These are phyloP conservation scores for Artemisia annua DNA, from an alignment of 129 eudicot species.

Conservation along the genomic window DNA sequence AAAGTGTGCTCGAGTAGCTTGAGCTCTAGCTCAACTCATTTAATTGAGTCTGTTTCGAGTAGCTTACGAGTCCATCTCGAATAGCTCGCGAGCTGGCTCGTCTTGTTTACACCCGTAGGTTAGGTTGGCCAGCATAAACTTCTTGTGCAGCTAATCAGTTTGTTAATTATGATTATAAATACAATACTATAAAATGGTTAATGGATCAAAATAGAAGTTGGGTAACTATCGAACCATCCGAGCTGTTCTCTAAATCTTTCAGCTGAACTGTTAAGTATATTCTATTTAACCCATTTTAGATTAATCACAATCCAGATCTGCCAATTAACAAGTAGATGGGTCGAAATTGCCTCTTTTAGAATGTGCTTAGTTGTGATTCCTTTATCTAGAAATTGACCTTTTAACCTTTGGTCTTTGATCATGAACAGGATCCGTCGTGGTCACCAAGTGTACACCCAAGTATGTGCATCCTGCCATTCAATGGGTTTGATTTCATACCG, in stretches of 20 bases:
- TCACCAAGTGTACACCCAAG: slow-evolving; percentile 89
- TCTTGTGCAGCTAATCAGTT: not conserved
- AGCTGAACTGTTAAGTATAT: no score
- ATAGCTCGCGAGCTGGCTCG: no score
- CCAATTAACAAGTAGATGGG: not conserved
- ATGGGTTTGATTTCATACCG: slow-evolving; percentile 85
- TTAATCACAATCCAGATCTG: not conserved
- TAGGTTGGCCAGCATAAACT: not conserved
- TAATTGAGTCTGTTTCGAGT: no score
- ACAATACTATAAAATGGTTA: not conserved
- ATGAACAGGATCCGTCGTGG: slow-evolving; percentile 84
- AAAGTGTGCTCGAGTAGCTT: no score
- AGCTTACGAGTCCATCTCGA: no score
- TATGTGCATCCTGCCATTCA: slow-evolving; percentile 94
- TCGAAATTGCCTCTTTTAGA: not conserved
- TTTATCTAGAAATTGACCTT: slow-evolving; percentile 3
- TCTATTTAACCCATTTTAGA: no score
- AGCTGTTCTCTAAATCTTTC: no score
- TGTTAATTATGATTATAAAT: not conserved
- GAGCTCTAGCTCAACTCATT: no score
- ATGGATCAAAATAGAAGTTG: no score
- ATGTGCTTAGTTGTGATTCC: not conserved
- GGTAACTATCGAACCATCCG: no score
- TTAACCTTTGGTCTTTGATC: not conserved
- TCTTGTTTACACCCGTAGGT: no score